Evolutionary conservation across 176 grass and related monocot genomes (phyloP).

Genomic region (Microstegium vimineum): DNA sequence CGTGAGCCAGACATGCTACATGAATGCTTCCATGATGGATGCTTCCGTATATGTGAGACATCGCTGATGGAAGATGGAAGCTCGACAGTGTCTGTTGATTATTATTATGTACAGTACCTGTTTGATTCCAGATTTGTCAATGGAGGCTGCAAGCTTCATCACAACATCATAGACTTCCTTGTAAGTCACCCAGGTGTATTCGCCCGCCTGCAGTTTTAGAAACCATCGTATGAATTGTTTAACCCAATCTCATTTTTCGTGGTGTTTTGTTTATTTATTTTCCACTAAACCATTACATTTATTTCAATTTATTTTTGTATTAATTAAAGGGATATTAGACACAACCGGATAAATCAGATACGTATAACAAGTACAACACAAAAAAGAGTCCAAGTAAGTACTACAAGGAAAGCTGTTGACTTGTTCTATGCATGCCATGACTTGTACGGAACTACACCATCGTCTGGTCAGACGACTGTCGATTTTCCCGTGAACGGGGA

Average conservation of each 20-base stretch:
- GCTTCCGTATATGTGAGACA: not conserved
- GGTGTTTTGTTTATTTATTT: too few relatives aligned
- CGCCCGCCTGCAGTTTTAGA: slow-evolving; percentile 47
- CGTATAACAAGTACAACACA: too few relatives aligned
- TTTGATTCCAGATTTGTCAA: slow-evolving; percentile 55
- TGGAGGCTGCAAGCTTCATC: slow-evolving; percentile 59
- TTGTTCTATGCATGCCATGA: too few relatives aligned
- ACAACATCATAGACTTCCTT: slow-evolving; percentile 55
- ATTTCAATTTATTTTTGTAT: too few relatives aligned
- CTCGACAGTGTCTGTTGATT: not conserved
- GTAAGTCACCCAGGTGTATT: slow-evolving; percentile 72
- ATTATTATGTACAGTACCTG: slow-evolving; percentile 29
- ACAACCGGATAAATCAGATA: too few relatives aligned
- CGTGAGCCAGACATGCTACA: not conserved
- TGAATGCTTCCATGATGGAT: not conserved
- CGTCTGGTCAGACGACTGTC: too few relatives aligned
- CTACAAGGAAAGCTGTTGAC: too few relatives aligned
- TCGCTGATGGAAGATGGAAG: not conserved
- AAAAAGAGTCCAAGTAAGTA: too few relatives aligned
- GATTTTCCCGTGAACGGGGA: too few relatives aligned
- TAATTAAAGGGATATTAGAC: too few relatives aligned
- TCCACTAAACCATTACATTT: too few relatives aligned
- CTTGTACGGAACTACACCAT: not conserved
- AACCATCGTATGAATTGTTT: not conserved
- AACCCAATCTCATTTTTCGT: not conserved